A percentile compares a stretch with the other conserved stretches of the same genome.
Evolutionary conservation across 176 grass and related monocot genomes (phyloP).

Genomic region (Hsuehochloa calcarea): DNA sequence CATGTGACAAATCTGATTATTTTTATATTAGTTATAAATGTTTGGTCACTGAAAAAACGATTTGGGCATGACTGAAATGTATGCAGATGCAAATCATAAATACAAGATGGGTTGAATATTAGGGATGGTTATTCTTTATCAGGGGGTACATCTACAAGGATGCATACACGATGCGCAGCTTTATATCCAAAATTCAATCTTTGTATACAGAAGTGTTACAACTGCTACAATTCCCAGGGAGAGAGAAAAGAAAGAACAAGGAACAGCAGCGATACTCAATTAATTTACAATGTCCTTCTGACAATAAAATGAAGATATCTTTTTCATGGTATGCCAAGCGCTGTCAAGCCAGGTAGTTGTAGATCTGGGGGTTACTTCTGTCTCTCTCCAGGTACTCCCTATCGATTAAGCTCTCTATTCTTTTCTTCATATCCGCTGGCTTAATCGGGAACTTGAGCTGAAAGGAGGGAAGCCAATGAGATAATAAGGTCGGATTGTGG

Average conservation of each 20-base stretch:
- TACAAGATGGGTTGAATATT: background rate
- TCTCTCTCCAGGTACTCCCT: conserved; percentile 95
- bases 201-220: conserved; percentile 39
- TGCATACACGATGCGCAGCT: conserved; percentile 10
- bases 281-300: conserved; percentile 46
- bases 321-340: conserved; percentile 2
- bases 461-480: conserved; percentile 14
- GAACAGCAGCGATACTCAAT: conserved; percentile 27
- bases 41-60: background rate
- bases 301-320: conserved; percentile 21
- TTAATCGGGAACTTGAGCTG: conserved; percentile 99
- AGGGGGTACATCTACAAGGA: background rate
- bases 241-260: conserved; percentile 33
- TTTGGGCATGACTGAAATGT: background rate
- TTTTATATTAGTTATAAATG: background rate
- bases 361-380: conserved; percentile 96
- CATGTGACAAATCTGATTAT: background rate
- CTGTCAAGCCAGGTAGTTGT: conserved; percentile 94
- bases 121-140: background rate
- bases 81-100: background rate
- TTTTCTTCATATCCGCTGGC: conserved; percentile 96
- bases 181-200: conserved; percentile 25
- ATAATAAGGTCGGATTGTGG: background rate
- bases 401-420: conserved; percentile 97
- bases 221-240: conserved; percentile 27